A percentile compares a stretch with the other conserved stretches of the same genome.
phyloP scores from a whole-genome alignment of 2,329 filamentous ascomycete species.

The Trematosphaeria pertusa region DNA sequence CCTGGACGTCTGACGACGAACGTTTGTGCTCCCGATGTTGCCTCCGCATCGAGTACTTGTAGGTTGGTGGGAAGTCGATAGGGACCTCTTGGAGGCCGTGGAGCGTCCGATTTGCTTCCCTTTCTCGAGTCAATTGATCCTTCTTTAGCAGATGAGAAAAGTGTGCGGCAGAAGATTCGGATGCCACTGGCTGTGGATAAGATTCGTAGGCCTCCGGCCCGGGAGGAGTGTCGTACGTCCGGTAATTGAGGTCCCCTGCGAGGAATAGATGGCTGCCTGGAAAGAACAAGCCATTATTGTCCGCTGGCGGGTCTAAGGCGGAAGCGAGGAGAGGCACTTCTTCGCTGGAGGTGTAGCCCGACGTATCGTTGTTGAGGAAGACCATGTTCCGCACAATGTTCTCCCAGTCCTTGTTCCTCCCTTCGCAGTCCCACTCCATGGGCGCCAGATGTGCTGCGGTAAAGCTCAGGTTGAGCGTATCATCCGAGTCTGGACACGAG shows the following conservation, averaged over 20 bases:
- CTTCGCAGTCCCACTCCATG: constrained; percentile 78
- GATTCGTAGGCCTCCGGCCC: constrained; percentile 60
- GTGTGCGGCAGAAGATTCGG: constrained; percentile 60
- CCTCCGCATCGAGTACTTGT: constrained; percentile 73
- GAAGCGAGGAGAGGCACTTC: constrained; percentile 40
- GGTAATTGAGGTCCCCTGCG: constrained; percentile 93
- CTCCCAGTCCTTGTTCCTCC: constrained; percentile 88
- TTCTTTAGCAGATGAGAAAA: constrained; percentile 71
- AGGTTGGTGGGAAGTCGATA: constrained; percentile 86
- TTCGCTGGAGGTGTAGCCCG: constrained; percentile 39
- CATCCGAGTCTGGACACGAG: constrained; percentile 47
- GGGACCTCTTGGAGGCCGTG: constrained; percentile 79
- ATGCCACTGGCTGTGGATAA: constrained; percentile 68
- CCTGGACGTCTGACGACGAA: constrained; percentile 35
- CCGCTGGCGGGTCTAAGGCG: constrained; percentile 24
- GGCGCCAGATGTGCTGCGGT: constrained; percentile 88
- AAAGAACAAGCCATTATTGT: constrained; percentile 73
- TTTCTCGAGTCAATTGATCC: constrained; percentile 83
- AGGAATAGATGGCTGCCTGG: constrained; percentile 81
- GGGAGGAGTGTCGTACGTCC: constrained; percentile 74
- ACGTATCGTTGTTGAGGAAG: constrained; percentile 61
- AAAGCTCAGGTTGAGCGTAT: constrained; percentile 75
- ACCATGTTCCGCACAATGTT: constrained; percentile 80
- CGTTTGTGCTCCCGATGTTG: constrained; percentile 13
- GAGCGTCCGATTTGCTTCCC: constrained; percentile 70